A percentile compares a stretch with the other conserved stretches of the same genome.
phyloP scores from a whole-genome alignment of 2,329 filamentous ascomycete species.

The Magnaporthiopsis incrustans region DNA sequence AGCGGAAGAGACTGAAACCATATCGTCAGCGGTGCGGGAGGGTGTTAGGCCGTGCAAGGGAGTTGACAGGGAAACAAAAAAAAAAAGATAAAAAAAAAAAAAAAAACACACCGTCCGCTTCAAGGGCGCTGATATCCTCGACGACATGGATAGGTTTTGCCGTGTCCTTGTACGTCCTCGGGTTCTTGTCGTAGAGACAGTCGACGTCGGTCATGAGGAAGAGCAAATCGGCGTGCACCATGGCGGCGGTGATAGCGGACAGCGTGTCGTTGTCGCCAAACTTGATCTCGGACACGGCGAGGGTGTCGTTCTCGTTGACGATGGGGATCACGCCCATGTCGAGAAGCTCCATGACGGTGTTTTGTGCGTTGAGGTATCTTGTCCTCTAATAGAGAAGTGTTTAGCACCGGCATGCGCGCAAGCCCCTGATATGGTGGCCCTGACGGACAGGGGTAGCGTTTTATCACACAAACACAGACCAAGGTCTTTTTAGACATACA shows the following conservation, averaged over 20 bases:
- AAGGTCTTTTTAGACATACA: slow-evolving; percentile 42
- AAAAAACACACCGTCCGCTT: slow-evolving; percentile 60
- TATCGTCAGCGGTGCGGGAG: not conserved
- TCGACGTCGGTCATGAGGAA: slow-evolving; percentile 99
- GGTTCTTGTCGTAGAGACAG: slow-evolving; percentile 94
- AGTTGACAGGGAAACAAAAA: not conserved
- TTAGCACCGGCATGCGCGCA: slow-evolving; percentile 6
- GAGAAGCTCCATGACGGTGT: slow-evolving; percentile 82
- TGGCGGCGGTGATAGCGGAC: slow-evolving; percentile 90
- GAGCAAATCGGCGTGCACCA: slow-evolving; percentile 93
- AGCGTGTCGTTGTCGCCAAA: slow-evolving; percentile 98
- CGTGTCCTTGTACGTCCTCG: slow-evolving; percentile 66
- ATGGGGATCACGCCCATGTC: slow-evolving; percentile 97
- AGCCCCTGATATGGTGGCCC: slow-evolving; percentile 4
- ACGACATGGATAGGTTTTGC: slow-evolving; percentile 88
- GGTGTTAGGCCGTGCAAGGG: not conserved
- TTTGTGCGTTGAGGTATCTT: slow-evolving; percentile 93
- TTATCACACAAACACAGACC: not conserved
- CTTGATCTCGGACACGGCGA: slow-evolving; percentile 97
- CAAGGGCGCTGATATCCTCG: slow-evolving; percentile 73
- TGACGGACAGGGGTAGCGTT: not conserved
- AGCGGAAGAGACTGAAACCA: slow-evolving; percentile 64
- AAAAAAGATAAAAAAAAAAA: not conserved
- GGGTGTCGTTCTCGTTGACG: slow-evolving; percentile 96
- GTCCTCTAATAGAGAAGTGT: slow-evolving; percentile 49